These are phyloP conservation scores for Esteya vermicola DNA, from an alignment of 2,329 filamentous ascomycete genomes.

Conservation along the genomic window DNA sequence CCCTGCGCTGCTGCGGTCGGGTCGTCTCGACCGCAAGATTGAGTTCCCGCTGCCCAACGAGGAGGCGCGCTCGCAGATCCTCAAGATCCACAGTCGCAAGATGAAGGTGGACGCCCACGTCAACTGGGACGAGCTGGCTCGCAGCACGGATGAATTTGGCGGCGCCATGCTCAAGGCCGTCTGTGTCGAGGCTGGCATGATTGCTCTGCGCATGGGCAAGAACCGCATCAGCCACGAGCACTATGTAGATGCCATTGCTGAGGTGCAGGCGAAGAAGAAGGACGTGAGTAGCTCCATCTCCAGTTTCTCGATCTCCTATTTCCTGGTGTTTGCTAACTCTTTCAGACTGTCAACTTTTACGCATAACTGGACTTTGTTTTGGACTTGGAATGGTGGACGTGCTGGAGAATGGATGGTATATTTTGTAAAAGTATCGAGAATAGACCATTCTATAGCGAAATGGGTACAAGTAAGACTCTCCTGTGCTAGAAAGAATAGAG, in stretches of 20 bases:
- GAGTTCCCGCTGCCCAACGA: constrained; percentile 98
- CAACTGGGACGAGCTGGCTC: constrained; percentile 88
- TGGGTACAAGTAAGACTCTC: background rate
- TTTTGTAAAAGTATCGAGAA: background rate
- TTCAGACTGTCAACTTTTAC: constrained; percentile 43
- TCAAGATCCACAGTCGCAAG: constrained; percentile 95
- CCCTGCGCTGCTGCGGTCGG: constrained; percentile 78
- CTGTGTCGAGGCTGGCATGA: constrained; percentile 98
- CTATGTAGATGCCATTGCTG: constrained; percentile 94
- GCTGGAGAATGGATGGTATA: background rate
- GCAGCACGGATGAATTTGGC: constrained; percentile 96
- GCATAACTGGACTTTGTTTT: too few species aligned
- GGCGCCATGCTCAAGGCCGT: constrained; percentile 97
- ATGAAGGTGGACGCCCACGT: constrained; percentile 90
- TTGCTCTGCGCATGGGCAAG: constrained; percentile 84
- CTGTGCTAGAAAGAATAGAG: background rate
- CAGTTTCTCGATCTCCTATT: constrained; percentile 7
- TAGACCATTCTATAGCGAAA: background rate
- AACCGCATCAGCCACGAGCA: constrained; percentile 97
- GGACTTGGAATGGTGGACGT: too few species aligned
- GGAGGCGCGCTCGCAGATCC: constrained; percentile 89
- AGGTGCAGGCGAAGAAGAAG: constrained; percentile 95
- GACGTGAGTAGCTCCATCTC: constrained; percentile 37
- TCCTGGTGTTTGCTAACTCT: background rate
- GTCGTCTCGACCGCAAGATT: constrained; percentile 90